Evolutionary conservation across 805 yeast genomes (phyloP), one percentile per base, ranked within the genome.

Genomic region (Starmerella kuoi): DNA sequence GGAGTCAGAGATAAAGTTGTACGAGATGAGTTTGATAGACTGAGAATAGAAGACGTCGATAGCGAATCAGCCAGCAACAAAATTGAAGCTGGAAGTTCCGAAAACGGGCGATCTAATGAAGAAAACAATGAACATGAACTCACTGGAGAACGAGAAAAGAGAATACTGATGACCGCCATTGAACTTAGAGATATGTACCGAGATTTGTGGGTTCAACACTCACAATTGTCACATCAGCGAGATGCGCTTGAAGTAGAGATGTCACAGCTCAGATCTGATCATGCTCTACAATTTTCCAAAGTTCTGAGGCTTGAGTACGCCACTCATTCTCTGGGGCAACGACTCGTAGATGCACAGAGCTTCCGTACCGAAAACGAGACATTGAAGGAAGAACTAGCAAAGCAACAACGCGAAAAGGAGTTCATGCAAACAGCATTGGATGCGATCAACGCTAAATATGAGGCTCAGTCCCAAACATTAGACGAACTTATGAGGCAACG

Each of bases 281-380:
- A 48, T 26, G 52, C 52, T 6, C 40, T 48, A 17, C 50, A 48
- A 26, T 32, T 34, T 12, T 43, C 46, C 12, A 48, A 48, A 32
- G 46, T 37, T 19, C 25, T 43, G 28, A 18, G 51, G 25, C 44
- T 48, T 24, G 45, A 44, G 26, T 44, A 47, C 31, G 47, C 50
- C 8, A 40, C 46, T 26, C 50, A 48, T 31, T 42, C 46, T 12
- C 34, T 48, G 5, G 52, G 50, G 19, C 41, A 32, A 26, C 46
- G 43, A 27, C 49, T 48, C 18, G 46, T 48, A 9, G 45, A 41
- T 14, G 42, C 46, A 12, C 45, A 42, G 17, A 28, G 28, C 12
- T 23, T n/a, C 15, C 21, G 33, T 18, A n/a, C 26, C 23, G 46
- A 40, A 9, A 35, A 22, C 14, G 45, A 32, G 2, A 37, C 37